A percentile compares a stretch with the other conserved stretches of the same genome.
Evolutionary conservation across 371 early-diverging fungal genomes (phyloP).

Genomic region (Mortierella sp.): DNA sequence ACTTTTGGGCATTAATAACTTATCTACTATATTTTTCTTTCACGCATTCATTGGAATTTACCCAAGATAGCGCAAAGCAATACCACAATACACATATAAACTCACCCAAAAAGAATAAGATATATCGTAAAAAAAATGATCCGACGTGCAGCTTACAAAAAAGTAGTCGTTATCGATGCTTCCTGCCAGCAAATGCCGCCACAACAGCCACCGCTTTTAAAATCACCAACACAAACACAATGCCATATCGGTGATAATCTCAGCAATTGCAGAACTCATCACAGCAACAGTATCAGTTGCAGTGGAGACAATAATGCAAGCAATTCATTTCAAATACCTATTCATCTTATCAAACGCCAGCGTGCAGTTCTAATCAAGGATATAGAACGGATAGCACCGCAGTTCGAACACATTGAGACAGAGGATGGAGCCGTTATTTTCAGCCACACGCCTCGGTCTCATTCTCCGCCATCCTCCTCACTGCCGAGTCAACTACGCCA

Average conservation of each 20-base stretch:
- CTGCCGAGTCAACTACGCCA: background rate
- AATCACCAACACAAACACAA: background rate
- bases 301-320: background rate
- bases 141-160: constrained; percentile 48
- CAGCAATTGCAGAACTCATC: background rate
- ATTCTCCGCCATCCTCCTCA: background rate
- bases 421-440: constrained; percentile 23
- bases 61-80: no score
- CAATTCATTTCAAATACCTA: constrained; percentile 16
- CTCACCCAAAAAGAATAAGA: no score
- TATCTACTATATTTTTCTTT: no score
- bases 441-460: background rate
- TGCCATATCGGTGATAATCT: background rate
- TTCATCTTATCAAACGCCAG: constrained; percentile 38
- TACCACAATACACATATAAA: no score
- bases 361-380: constrained; percentile 49
- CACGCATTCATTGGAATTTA: no score
- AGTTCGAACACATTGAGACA: constrained; percentile 16
- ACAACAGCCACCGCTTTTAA: background rate
- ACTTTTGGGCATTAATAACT: no score
- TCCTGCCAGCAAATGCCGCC: background rate
- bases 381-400: constrained; percentile 27
- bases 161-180: constrained; percentile 21
- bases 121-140: constrained; percentile 40
- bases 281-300: background rate